These are phyloP conservation scores for Dothiorella sarmentorum DNA, from an alignment of 2,329 filamentous ascomycete genomes.

Conservation along the genomic window DNA sequence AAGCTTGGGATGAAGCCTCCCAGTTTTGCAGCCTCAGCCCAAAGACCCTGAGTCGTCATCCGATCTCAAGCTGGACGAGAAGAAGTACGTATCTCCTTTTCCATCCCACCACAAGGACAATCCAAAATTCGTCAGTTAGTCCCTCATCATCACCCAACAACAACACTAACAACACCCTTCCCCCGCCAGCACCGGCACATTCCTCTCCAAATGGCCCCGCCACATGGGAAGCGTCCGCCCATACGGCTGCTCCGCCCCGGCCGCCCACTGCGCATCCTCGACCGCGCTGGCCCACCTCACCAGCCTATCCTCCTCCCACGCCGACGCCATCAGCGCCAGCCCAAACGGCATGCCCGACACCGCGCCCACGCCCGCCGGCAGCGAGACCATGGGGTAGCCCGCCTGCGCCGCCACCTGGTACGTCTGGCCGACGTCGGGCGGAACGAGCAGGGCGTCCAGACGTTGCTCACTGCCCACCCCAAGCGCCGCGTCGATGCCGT, in stretches of 20 bases:
- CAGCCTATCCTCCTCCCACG: slow-evolving; percentile 57
- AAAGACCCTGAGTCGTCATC: too few relatives aligned
- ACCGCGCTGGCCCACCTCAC: slow-evolving; percentile 56
- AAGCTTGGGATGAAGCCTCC: too few relatives aligned
- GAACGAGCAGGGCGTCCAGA: slow-evolving; percentile 64
- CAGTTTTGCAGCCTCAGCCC: too few relatives aligned
- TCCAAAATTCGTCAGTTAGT: too few relatives aligned
- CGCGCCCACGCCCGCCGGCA: slow-evolving; percentile 57
- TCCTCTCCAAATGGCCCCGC: slow-evolving; percentile 36
- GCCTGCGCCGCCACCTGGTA: slow-evolving; percentile 71
- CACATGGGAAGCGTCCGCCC: slow-evolving; percentile 34
- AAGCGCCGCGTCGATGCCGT: slow-evolving; percentile 69
- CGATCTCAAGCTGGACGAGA: too few relatives aligned
- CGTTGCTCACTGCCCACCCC: slow-evolving; percentile 37
- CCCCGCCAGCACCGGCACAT: neutral
- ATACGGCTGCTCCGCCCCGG: slow-evolving; percentile 19
- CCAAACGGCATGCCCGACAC: slow-evolving; percentile 46
- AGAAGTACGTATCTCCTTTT: too few relatives aligned
- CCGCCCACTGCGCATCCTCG: slow-evolving; percentile 34
- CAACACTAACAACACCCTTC: neutral
- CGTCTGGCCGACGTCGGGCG: slow-evolving; percentile 64
- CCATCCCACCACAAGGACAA: too few relatives aligned
- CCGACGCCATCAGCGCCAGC: slow-evolving; percentile 53
- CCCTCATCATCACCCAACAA: neutral
- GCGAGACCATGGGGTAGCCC: slow-evolving; percentile 68